Evolutionary conservation across 805 yeast genomes (phyloP).

Genomic region (Starmerella bombicola): DNA sequence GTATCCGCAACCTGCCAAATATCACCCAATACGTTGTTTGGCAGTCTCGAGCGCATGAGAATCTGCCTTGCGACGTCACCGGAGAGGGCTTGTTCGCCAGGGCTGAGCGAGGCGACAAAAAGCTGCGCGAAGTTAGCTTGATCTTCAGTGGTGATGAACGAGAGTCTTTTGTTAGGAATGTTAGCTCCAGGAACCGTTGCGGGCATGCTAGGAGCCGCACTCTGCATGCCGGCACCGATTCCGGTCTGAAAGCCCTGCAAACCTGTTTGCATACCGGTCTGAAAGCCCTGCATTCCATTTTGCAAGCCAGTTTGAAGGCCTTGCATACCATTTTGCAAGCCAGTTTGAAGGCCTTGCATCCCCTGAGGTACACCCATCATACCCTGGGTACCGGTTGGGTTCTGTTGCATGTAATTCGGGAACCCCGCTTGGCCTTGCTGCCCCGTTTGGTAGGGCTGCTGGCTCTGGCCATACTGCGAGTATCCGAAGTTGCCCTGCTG

Average conservation of each 20-base stretch:
- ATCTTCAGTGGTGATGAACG: constrained; percentile 74
- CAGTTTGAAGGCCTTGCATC: not conserved
- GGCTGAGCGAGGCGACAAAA: constrained; percentile 59
- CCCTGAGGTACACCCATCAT: too few species aligned
- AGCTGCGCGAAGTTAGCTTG: constrained; percentile 77
- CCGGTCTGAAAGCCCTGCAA: not conserved
- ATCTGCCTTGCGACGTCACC: constrained; percentile 63
- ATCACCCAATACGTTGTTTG: constrained; percentile 62
- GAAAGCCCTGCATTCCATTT: not conserved
- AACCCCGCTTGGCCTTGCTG: constrained; percentile 17
- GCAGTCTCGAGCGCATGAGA: constrained; percentile 63
- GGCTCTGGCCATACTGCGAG: constrained; percentile 14
- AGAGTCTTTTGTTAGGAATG: constrained; percentile 46
- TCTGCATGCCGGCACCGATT: not conserved
- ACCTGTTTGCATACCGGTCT: not conserved
- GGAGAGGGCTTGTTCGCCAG: constrained; percentile 45
- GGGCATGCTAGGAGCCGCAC: not conserved
- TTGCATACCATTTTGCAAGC: not conserved
- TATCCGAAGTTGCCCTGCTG: constrained; percentile 15
- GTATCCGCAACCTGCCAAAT: constrained; percentile 91
- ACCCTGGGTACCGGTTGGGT: not conserved
- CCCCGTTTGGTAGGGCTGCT: constrained; percentile 8
- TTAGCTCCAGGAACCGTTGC: constrained; percentile 2
- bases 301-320: not conserved
- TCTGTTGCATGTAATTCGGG: not conserved